Evolutionary conservation across 176 grass and related monocot species (phyloP).

Genomic region (Alloteropsis semialata): DNA sequence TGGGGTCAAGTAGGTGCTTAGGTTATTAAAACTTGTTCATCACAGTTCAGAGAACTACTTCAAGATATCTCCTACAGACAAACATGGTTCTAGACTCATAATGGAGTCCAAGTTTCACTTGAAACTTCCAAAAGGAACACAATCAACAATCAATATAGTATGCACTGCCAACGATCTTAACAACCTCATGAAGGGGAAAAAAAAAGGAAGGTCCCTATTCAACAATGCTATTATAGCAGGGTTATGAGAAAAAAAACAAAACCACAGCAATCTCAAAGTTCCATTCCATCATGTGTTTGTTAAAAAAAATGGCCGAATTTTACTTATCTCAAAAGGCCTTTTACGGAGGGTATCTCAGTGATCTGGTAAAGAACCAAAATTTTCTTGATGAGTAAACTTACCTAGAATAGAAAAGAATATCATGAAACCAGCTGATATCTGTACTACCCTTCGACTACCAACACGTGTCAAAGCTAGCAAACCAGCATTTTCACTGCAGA

Average conservation of each 20-base stretch:
- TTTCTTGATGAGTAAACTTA: conserved; percentile 14
- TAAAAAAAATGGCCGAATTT: not conserved
- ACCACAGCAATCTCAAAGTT: not conserved
- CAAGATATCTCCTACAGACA: not conserved
- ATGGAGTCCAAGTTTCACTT: not conserved
- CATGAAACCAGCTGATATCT: conserved; percentile 99
- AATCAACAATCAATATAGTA: not conserved
- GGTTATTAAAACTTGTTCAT: not conserved
- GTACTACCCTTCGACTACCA: conserved; percentile 91
- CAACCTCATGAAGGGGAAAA: not conserved
- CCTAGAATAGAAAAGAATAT: conserved; percentile 97
- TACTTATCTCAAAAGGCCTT: not conserved
- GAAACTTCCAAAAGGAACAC: not conserved
- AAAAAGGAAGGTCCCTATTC: not conserved
- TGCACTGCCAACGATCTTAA: not conserved
- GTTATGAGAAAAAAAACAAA: not conserved
- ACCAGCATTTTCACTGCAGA: conserved; percentile 86
- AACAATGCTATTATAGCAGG: not conserved
- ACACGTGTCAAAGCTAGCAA: conserved; percentile 91
- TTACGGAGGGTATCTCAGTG: not conserved
- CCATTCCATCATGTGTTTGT: not conserved
- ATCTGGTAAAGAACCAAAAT: conserved; percentile 3
- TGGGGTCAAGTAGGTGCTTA: not conserved
- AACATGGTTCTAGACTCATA: not conserved
- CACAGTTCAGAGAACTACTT: not conserved